Conservation (phyloP, 1,284 basidiomycete species). For the Sanguinoderma infundibulare region DNA sequence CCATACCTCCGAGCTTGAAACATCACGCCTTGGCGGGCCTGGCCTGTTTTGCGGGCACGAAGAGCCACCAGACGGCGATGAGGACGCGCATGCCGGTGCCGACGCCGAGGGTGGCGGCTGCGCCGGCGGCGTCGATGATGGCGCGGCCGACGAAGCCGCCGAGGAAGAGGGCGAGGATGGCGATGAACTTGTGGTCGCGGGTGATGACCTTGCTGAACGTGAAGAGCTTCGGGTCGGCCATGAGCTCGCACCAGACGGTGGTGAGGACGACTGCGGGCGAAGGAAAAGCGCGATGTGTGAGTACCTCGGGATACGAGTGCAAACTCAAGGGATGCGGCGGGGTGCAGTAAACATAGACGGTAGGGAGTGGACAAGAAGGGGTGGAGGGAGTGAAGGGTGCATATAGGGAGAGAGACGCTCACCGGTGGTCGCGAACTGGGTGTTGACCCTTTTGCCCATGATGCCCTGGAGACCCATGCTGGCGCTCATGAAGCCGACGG, state of each 20-base stretch:
- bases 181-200: conserved; percentile 77
- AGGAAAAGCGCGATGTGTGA: not conserved
- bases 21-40: conserved; percentile 20
- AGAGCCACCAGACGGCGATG: conserved; percentile 70
- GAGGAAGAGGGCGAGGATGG: conserved; percentile 70
- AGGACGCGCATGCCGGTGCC: conserved; percentile 68
- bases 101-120: conserved; percentile 70
- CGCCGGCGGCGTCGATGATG: conserved; percentile 64
- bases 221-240: conserved; percentile 79
- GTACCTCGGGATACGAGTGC: not conserved
- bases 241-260: conserved; percentile 86
- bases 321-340: not conserved
- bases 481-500: conserved; percentile 78
- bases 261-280: conserved; percentile 67
- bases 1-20: too few relatives aligned
- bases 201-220: conserved; percentile 53
- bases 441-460: conserved; percentile 79
- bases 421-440: conserved; percentile 81
- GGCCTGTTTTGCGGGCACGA: conserved; percentile 57
- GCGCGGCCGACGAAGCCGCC: conserved; percentile 78
- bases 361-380: not conserved
- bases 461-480: conserved; percentile 85
- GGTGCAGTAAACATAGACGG: too few relatives aligned
- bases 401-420: conserved; percentile 30
- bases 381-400: not conserved